Conservation (phyloP, 1,284 basidiomycete genomes). For the Trichosporon asahii region DNA sequence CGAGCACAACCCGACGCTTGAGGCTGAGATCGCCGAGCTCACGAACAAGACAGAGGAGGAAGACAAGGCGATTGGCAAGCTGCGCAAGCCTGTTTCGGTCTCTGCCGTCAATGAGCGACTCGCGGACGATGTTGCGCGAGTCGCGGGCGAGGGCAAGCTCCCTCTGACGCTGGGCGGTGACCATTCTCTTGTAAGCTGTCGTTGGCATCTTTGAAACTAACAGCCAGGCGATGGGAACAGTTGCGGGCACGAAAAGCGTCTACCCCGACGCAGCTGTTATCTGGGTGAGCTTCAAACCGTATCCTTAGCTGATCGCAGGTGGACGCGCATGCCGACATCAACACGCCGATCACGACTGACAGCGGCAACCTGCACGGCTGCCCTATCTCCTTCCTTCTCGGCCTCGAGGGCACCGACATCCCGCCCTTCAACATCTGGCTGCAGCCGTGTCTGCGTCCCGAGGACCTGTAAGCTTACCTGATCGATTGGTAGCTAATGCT, state of each 20-base stretch:
- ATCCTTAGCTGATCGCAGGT: slow-evolving; percentile 47
- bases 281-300: slow-evolving; percentile 59
- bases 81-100: slow-evolving; percentile 84
- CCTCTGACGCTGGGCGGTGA: slow-evolving; percentile 95
- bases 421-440: slow-evolving; percentile 65
- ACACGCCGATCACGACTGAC: slow-evolving; percentile 78
- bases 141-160: slow-evolving; percentile 73
- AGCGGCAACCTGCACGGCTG: slow-evolving; percentile 98
- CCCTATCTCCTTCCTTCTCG: slow-evolving; percentile 92
- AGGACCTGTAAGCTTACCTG: slow-evolving; percentile 52
- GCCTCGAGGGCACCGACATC: slow-evolving; percentile 63
- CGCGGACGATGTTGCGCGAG: slow-evolving; percentile 68
- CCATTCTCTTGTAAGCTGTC: slow-evolving; percentile 75
- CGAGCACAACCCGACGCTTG: slow-evolving; percentile 76
- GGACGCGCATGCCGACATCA: slow-evolving; percentile 92
- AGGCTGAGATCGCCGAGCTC: slow-evolving; percentile 65
- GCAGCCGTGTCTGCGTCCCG: slow-evolving; percentile 66
- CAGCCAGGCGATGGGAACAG: slow-evolving; percentile 78
- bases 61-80: slow-evolving; percentile 78
- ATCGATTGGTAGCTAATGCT: not conserved
- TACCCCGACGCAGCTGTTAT: slow-evolving; percentile 72
- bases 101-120: slow-evolving; percentile 78
- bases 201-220: not conserved
- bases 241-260: slow-evolving; percentile 50
- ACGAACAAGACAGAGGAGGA: slow-evolving; percentile 32